Evolutionary conservation across 2,329 filamentous ascomycete genomes (phyloP).

Genomic region (Apiospora kogelbergensis): DNA sequence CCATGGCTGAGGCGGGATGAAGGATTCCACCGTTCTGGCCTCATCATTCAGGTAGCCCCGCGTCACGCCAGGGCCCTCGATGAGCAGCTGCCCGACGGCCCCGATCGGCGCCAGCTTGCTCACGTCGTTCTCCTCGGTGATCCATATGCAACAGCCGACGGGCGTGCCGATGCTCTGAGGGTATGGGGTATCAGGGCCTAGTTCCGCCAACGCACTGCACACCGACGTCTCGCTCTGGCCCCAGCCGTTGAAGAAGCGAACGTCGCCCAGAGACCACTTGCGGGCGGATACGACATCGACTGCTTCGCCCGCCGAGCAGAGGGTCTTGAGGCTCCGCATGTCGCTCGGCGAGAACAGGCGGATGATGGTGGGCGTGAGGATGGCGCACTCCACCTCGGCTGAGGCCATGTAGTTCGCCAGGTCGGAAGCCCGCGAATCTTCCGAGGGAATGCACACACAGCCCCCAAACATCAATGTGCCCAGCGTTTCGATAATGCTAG

Average conservation of each 20-base stretch:
- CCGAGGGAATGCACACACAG: constrained; percentile 12
- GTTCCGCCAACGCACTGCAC: neutral
- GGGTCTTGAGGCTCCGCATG: neutral
- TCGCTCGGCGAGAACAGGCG: neutral
- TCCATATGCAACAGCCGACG: constrained; percentile 10
- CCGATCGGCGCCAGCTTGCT: constrained; percentile 16
- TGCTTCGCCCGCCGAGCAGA: neutral
- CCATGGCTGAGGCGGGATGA: constrained; percentile 16
- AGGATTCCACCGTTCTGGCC: constrained; percentile 21
- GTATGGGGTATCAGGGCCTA: neutral
- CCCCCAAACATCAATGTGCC: constrained; percentile 9
- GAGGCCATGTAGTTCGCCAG: constrained; percentile 17
- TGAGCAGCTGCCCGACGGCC: constrained; percentile 16
- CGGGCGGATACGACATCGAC: neutral
- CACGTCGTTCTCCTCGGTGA: constrained; percentile 9
- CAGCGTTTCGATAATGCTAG: constrained; percentile 11
- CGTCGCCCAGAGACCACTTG: neutral
- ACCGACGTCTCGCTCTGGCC: neutral
- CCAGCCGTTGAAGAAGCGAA: neutral
- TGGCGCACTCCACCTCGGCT: neutral
- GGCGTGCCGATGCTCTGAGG: constrained; percentile 1
- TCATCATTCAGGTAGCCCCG: constrained; percentile 32
- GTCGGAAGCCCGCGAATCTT: neutral
- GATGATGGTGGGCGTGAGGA: neutral
- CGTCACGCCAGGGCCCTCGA: constrained; percentile 16